These are phyloP conservation scores for Nothophytophthora sp. DNA, from an alignment of 352 stramenopile genomes.

Conservation along the genomic window DNA sequence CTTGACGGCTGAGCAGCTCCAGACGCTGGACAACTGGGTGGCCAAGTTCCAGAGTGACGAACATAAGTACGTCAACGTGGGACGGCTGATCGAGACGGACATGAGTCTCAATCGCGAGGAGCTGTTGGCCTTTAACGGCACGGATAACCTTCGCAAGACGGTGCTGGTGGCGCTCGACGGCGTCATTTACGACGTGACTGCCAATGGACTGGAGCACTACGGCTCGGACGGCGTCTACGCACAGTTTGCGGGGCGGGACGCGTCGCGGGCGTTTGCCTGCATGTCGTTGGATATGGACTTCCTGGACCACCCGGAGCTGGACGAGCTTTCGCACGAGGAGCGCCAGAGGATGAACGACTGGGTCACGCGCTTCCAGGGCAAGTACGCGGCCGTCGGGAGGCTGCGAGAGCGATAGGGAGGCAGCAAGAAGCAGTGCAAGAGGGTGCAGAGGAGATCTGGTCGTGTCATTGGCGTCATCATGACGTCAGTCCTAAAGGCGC, in stretches of 20 bases:
- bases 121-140: slow-evolving; percentile 74
- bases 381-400: slow-evolving; percentile 91
- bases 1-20: slow-evolving; percentile 26
- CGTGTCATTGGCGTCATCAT: too few relatives aligned
- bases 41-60: slow-evolving; percentile 82
- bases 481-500: too few relatives aligned
- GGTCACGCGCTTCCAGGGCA: slow-evolving; percentile 91
- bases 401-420: slow-evolving; percentile 14
- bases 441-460: not conserved
- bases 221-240: slow-evolving; percentile 90
- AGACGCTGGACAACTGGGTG: slow-evolving; percentile 73
- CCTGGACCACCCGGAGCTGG: slow-evolving; percentile 78
- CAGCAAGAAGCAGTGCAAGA: slow-evolving; percentile 1
- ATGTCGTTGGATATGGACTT: slow-evolving; percentile 95
- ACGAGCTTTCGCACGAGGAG: slow-evolving; percentile 88
- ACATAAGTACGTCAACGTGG: slow-evolving; percentile 90
- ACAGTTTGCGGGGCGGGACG: slow-evolving; percentile 94
- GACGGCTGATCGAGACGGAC: slow-evolving; percentile 70
- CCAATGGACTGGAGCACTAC: slow-evolving; percentile 91
- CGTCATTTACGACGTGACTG: slow-evolving; percentile 94
- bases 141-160: slow-evolving; percentile 54
- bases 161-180: slow-evolving; percentile 91
- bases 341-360: slow-evolving; percentile 92
- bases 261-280: slow-evolving; percentile 90
- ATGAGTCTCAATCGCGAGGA: slow-evolving; percentile 53